Evolutionary conservation across 306 rosid species (phyloP).

Genomic region (Cucumis melo): DNA sequence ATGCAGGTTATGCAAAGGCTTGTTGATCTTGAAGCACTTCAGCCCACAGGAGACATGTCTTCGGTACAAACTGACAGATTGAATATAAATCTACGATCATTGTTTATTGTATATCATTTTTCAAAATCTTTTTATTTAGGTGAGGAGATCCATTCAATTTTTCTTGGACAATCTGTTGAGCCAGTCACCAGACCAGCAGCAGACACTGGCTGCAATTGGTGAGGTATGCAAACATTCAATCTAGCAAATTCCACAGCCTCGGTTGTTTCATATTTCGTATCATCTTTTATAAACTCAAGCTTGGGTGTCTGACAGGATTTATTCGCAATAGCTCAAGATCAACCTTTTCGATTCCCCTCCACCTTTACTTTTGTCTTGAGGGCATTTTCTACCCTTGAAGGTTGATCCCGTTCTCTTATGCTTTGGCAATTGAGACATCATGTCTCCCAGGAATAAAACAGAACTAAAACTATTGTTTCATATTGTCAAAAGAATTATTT

Average conservation of each 20-base stretch:
- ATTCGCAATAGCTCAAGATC: constrained; percentile 81
- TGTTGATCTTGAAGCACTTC: constrained; percentile 69
- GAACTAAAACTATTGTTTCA: background rate
- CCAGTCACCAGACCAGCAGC: constrained; percentile 57
- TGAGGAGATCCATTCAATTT: constrained; percentile 69
- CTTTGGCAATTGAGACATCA: background rate
- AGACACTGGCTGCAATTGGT: constrained; percentile 65
- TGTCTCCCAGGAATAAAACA: background rate
- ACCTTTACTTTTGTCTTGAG: constrained; percentile 75
- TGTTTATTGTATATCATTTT: background rate
- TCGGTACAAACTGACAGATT: constrained; percentile 21
- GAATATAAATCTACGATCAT: background rate
- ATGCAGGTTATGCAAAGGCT: constrained; percentile 64
- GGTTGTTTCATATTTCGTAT: background rate
- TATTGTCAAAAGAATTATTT: background rate
- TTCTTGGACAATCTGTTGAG: constrained; percentile 52
- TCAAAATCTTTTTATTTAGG: constrained; percentile 19
- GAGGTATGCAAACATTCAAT: constrained; percentile 34
- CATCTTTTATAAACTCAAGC: background rate
- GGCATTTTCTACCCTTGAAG: constrained; percentile 92
- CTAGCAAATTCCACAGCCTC: background rate
- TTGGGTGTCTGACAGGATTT: constrained; percentile 45
- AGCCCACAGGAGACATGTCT: constrained; percentile 69
- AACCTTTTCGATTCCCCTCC: constrained; percentile 85
- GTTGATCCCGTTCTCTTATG: constrained; percentile 21